Conservation (phyloP, 768 basidiomycete species). For the Pisolithus albus region DNA sequence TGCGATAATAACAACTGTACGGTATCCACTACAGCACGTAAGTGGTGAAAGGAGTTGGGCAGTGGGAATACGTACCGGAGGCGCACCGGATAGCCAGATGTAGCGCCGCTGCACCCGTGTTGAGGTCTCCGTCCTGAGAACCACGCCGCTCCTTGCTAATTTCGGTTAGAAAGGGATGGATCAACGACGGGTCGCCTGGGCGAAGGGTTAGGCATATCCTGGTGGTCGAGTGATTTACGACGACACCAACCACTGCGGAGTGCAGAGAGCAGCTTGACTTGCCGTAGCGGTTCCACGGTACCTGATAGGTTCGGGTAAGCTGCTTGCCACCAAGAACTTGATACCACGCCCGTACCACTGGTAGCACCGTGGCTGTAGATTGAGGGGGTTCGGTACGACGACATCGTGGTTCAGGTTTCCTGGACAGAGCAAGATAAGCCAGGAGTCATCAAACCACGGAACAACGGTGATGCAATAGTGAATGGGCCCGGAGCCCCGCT, state of each 20-base stretch:
- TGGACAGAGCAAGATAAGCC: neutral
- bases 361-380: constrained; percentile 13
- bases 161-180: constrained; percentile 78
- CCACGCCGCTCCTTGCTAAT: constrained; percentile 59
- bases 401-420: constrained; percentile 14
- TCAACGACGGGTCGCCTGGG: constrained; percentile 66
- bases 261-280: constrained; percentile 59
- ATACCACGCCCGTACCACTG: constrained; percentile 6
- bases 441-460: too few species aligned
- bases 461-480: too few species aligned
- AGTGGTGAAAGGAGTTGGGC: neutral
- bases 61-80: constrained; percentile 44
- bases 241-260: constrained; percentile 49
- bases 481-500: too few species aligned
- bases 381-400: constrained; percentile 10
- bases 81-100: constrained; percentile 82
- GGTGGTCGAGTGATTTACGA: neutral
- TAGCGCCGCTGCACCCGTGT: constrained; percentile 67
- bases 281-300: constrained; percentile 44
- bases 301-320: constrained; percentile 14
- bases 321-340: neutral
- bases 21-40: constrained; percentile 47
- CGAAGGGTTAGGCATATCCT: neutral
- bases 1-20: constrained; percentile 62
- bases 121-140: constrained; percentile 42